Base-by-base conservation (phyloP, 345 rosid genomes). In the Heritiera littoralis region DNA sequence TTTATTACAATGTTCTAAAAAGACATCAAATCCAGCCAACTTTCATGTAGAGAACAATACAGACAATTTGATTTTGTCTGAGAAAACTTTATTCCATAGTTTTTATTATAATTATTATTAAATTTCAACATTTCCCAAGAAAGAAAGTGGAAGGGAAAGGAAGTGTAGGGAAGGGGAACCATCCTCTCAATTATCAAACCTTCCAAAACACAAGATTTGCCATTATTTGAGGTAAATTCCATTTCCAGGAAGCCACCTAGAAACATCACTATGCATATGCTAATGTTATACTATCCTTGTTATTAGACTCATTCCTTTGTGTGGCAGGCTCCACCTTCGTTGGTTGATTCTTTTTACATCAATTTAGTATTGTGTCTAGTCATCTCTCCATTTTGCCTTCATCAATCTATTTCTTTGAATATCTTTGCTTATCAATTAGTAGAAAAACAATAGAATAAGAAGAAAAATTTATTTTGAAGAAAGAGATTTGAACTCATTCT, bases 181-280 rank as follows among this genome's bases (percentile, higher is more conserved):
- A 76, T 64, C 49, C 43, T 18, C 9, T 77, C 63, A 64, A 23
- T 54, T 54, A 15, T 9, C 77, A 41, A 45, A 60, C 3, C n/a
- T 35, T 72, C 60, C 60, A 71, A 71, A 68, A 15, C 9, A 71
- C 45, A 32, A 61, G 23, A 18, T 9, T 52, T 72, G 40, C 55
- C 77, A 74, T 41, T 20, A 41, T 59, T 72, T 35, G 64, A 54
- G 48, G 59, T 40, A 46, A 76, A 32, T 30, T 28, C 71, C 60
- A 28, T 54, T 64, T 78, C 80, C 4, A 68, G 56, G 80, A 67
- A 77, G 10, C 41, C 54, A 10, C 80, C 3, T 66, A 13, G 78
- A 76, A 63, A 30, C 59, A 48, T 30, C 70, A 48, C 13, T n/a
- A 13, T 18, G 67, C 30, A 11, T 12, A 2, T 60, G 65, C 65